phyloP scores from a whole-genome alignment of 345 rosid species.

The Lepidium didymum region DNA sequence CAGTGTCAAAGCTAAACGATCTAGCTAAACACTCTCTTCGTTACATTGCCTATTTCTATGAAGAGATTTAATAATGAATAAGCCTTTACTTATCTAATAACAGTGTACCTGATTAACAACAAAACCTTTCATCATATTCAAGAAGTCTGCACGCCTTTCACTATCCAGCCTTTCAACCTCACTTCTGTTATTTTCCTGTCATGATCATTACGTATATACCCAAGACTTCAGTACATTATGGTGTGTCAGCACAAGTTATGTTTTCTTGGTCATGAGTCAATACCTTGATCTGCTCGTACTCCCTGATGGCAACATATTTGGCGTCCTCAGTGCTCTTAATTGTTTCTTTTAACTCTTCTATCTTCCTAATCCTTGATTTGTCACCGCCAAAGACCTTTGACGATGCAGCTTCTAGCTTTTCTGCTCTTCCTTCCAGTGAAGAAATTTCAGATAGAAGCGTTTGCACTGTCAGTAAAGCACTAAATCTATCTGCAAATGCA shows the following conservation, averaged over 20 bases:
- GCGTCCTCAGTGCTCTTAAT: conserved; percentile 80
- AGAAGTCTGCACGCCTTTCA: conserved; percentile 73
- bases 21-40: not conserved
- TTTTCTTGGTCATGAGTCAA: not conserved
- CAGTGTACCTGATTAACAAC: conserved; percentile 74
- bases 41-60: not conserved
- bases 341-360: conserved; percentile 82
- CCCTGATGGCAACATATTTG: conserved; percentile 72
- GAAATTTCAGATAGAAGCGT: conserved; percentile 80
- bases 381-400: conserved; percentile 97
- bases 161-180: conserved; percentile 83
- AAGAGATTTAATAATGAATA: not conserved
- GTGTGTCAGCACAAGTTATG: not conserved
- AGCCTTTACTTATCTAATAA: not conserved
- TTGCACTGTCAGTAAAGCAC: conserved; percentile 86
- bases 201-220: not conserved
- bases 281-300: conserved; percentile 93
- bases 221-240: not conserved
- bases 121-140: conserved; percentile 89
- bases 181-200: conserved; percentile 73
- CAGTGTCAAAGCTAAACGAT: not conserved
- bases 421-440: conserved; percentile 59
- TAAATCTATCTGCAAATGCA: conserved; percentile 83
- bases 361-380: conserved; percentile 78
- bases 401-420: conserved; percentile 90